Base-by-base conservation (phyloP, 2,329 filamentous ascomycete species). In the Colletotrichum spaethianum region DNA sequence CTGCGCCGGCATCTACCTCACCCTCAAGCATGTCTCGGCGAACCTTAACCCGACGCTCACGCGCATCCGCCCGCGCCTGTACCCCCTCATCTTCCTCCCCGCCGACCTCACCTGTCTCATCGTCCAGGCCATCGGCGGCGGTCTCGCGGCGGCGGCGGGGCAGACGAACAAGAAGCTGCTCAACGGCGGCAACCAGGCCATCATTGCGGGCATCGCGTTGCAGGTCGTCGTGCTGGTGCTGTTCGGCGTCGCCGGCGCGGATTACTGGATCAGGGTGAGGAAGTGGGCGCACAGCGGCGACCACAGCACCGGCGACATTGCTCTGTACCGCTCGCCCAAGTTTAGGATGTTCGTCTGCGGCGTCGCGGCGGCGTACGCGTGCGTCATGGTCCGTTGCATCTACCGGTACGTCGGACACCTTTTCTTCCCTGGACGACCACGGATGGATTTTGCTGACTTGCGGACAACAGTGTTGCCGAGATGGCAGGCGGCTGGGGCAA, bases 401-500 rank as follows among this genome's bases (percentile, higher is more conserved):
- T 89, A 89, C 78, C 85, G 87, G 85, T 87, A 75, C 73, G 60
- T 52, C 8, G 46, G 9, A 8, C 3, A 16, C 20, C 23, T 6
- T 12, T 33, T 31, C 31, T 12, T 33, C 33, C 31, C 31, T 44
- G 2, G 7, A 42, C 44, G n/a, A 31, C 38, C 1, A 28, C 9
- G 9, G 9, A 42, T 33, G 1, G 26, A 44, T 14, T 1, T 11
- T 40, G 36, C 65, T 70, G n/a, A 73, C 57, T 44, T n/a, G 4
- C 7, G 23, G 8, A n/a, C 1, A 2, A 31, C 64, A 90, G 89
- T 76, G 88, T 92, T 64, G 87, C 86, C 1, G 90, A 92, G 78
- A 91, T 92, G 88, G 86, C 87, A 2, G 88, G 88, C 33, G 90
- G 90, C 26, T 92, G 90, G 89, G 88, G 87, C 12, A 91, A 90